These are phyloP conservation scores for Capronia americana DNA, from an alignment of 2,329 filamentous ascomycete species.

Conservation along the genomic window DNA sequence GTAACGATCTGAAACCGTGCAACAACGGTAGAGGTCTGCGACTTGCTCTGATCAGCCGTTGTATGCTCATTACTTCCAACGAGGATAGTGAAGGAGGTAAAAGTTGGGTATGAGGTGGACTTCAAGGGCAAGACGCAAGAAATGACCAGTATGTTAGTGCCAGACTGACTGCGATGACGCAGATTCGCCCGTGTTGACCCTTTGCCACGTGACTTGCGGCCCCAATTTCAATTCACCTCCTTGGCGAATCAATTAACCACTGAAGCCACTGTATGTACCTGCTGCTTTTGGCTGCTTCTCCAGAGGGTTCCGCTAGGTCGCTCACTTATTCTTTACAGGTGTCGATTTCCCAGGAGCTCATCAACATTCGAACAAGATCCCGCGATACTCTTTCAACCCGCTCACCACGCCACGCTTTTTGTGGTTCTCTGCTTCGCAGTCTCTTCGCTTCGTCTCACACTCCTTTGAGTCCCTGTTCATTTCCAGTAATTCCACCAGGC, in stretches of 20 bases:
- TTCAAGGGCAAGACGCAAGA: neutral
- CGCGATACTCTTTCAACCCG: conserved; percentile 17
- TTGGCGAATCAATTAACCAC: neutral
- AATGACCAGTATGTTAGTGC: neutral
- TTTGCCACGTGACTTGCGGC: neutral
- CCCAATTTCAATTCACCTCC: neutral
- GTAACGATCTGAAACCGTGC: conserved; percentile 1
- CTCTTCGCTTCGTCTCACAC: conserved; percentile 29
- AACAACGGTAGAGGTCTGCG: conserved; percentile 19
- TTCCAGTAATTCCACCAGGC: conserved; percentile 11
- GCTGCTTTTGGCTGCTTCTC: conserved; percentile 12
- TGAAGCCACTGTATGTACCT: neutral
- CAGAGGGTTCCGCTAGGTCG: conserved; percentile 19
- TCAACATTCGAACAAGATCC: conserved; percentile 26
- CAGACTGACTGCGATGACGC: neutral
- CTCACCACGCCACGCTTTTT: conserved; percentile 20
- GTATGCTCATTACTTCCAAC: conserved; percentile 29
- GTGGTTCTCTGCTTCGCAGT: conserved; percentile 24
- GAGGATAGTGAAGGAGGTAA: neutral
- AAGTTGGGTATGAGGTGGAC: neutral
- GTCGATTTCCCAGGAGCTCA: conserved; percentile 35
- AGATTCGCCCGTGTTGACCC: neutral
- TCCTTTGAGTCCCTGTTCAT: conserved; percentile 29
- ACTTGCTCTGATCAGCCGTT: conserved; percentile 4
- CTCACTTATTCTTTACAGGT: conserved; percentile 30